A percentile compares a stretch with the other conserved stretches of the same genome.
Conservation (phyloP, 2,329 filamentous ascomycete genomes). For the Colletotrichum noveboracense region DNA sequence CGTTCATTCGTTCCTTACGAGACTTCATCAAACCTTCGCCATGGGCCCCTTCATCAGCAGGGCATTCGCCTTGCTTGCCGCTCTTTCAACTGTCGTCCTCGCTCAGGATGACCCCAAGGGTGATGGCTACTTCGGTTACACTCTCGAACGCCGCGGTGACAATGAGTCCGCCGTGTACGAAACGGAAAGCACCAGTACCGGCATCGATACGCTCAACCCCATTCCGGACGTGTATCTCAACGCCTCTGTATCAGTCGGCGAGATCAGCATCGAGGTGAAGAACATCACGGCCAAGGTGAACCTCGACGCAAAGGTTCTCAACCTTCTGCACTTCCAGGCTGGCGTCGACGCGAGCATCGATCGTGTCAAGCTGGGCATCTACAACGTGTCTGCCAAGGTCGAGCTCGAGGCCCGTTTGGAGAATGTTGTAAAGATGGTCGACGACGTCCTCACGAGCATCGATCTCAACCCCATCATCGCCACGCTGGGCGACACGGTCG, state of each 20-base stretch:
- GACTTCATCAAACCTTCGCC: not conserved
- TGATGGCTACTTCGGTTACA: conserved; percentile 62
- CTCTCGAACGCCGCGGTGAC: conserved; percentile 55
- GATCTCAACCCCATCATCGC: conserved; percentile 66
- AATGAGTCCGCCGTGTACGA: conserved; percentile 57
- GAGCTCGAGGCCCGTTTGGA: conserved; percentile 63
- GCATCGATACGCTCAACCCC: conserved; percentile 44
- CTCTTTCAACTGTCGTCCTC: conserved; percentile 33
- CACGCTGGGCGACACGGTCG: conserved; percentile 55
- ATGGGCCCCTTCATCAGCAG: conserved; percentile 4
- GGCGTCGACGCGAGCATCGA: conserved; percentile 65
- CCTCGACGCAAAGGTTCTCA: conserved; percentile 62
- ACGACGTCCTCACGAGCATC: conserved; percentile 61
- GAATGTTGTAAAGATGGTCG: conserved; percentile 66
- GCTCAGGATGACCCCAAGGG: conserved; percentile 27
- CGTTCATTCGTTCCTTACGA: not conserved
- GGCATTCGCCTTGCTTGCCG: conserved; percentile 28
- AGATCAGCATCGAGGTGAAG: conserved; percentile 63
- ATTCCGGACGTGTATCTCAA: conserved; percentile 67
- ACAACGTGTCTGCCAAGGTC: conserved; percentile 64
- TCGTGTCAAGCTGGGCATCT: conserved; percentile 59
- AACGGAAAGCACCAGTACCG: conserved; percentile 52
- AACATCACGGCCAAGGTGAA: conserved; percentile 67
- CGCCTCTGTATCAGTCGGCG: conserved; percentile 60
- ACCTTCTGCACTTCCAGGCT: conserved; percentile 64